phyloP scores from a whole-genome alignment of 306 rosid species.

The Fragaria ananassa region DNA sequence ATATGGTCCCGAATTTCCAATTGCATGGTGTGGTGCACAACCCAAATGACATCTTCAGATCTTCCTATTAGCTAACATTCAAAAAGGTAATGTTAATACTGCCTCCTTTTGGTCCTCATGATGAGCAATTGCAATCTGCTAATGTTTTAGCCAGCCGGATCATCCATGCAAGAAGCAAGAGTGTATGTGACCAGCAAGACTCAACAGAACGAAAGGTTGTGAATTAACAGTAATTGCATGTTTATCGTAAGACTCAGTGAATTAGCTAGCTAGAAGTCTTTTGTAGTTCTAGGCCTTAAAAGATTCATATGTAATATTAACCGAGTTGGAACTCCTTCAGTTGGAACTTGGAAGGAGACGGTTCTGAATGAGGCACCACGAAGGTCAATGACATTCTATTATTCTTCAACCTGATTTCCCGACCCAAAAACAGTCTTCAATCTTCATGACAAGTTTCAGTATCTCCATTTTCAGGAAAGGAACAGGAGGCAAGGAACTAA shows the following conservation, averaged over 20 bases:
- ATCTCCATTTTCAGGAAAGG: neutral
- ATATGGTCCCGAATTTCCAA: too few relatives aligned
- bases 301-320: neutral
- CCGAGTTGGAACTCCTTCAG: neutral
- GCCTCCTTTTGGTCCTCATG: neutral
- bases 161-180: neutral
- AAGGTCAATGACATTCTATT: neutral
- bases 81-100: neutral
- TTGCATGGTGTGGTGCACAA: neutral
- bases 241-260: too few relatives aligned
- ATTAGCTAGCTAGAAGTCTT: too few relatives aligned
- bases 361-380: neutral
- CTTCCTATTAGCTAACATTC: neutral
- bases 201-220: too few relatives aligned
- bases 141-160: neutral
- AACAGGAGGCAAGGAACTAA: neutral
- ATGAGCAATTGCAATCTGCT: neutral
- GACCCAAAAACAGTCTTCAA: neutral
- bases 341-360: neutral
- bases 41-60: neutral
- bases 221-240: too few relatives aligned
- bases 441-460: neutral
- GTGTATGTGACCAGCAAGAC: too few relatives aligned
- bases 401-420: neutral
- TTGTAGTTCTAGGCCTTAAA: neutral